Conservation (phyloP, 2,329 filamentous ascomycete species). For the Colletotrichum simmondsii region DNA sequence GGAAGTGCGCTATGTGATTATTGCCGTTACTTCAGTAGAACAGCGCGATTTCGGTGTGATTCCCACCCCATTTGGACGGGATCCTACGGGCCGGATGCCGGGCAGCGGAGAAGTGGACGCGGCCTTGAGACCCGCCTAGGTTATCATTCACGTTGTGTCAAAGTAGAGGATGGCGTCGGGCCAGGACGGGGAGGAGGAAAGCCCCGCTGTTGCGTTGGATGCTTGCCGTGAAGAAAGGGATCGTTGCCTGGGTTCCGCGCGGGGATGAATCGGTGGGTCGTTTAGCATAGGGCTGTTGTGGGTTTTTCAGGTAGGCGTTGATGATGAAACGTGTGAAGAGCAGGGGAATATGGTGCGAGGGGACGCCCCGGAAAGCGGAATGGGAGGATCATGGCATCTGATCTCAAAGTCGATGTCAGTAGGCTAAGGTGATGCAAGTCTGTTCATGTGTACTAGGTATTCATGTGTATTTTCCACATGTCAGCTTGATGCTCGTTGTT, state of each 20-base stretch:
- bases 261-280: not conserved
- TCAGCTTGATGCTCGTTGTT: no score
- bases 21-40: no score
- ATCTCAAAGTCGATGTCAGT: not conserved
- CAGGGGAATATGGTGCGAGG: not conserved
- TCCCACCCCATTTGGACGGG: no score
- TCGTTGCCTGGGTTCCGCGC: slow-evolving; percentile 37
- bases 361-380: not conserved
- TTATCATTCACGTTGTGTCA: slow-evolving; percentile 52
- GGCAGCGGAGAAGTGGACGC: slow-evolving; percentile 70
- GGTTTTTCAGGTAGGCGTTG: slow-evolving; percentile 4
- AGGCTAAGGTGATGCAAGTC: no score
- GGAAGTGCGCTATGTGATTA: no score
- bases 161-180: slow-evolving; percentile 61
- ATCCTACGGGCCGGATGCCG: no score
- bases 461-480: no score
- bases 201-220: slow-evolving; percentile 73
- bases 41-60: no score
- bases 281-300: slow-evolving; percentile 1
- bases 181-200: slow-evolving; percentile 70
- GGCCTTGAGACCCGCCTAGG: slow-evolving; percentile 51
- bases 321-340: slow-evolving; percentile 18
- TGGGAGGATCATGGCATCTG: slow-evolving; percentile 17
- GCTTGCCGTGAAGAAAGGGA: slow-evolving; percentile 71
- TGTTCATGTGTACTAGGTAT: no score